These are phyloP conservation scores for Durio zibethinus DNA, from an alignment of 345 rosid species.

Conservation along the genomic window DNA sequence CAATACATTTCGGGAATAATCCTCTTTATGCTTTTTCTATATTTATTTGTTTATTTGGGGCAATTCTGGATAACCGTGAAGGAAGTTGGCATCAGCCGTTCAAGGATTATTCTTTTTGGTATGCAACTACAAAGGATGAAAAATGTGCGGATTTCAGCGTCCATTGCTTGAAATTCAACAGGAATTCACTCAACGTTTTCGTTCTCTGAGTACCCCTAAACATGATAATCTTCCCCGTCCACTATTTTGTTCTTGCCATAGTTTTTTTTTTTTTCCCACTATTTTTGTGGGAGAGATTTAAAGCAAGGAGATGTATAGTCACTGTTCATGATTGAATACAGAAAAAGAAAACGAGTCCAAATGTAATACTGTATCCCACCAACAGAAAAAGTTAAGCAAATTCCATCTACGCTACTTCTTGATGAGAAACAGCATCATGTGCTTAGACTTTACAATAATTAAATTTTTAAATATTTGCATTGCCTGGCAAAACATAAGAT, in stretches of 20 bases:
- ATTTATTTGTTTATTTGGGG: slow-evolving; percentile 1
- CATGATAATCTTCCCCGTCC: not conserved
- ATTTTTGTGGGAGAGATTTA: too few species aligned
- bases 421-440: too few species aligned
- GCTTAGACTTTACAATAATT: too few species aligned
- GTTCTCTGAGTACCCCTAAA: not conserved
- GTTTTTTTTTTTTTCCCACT: not conserved
- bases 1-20: not conserved
- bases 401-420: too few species aligned
- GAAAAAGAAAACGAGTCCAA: too few species aligned
- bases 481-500: too few species aligned
- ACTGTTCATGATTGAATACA: too few species aligned
- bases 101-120: slow-evolving; percentile 4
- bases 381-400: too few species aligned
- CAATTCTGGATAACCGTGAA: not conserved
- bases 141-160: not conserved
- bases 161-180: not conserved
- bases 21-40: not conserved
- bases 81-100: not conserved
- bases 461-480: too few species aligned
- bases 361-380: too few species aligned
- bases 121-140: not conserved
- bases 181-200: not conserved
- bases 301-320: too few species aligned
- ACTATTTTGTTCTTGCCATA: not conserved